Conservation (phyloP, 2,329 filamentous ascomycete species). For the Leptosphaerulina australis region DNA sequence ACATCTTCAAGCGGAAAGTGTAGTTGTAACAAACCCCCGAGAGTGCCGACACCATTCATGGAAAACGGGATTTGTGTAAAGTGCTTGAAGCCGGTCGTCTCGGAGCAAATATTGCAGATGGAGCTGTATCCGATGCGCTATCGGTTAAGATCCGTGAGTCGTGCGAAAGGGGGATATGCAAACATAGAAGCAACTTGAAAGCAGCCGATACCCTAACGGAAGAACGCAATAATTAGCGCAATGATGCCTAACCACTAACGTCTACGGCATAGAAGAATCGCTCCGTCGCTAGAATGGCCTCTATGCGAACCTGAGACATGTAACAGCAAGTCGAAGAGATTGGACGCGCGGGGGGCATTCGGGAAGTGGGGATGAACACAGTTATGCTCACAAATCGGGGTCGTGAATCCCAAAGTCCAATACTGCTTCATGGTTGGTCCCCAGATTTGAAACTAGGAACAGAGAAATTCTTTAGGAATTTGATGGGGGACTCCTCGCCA, state of each 20-base stretch:
- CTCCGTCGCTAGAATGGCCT: background rate
- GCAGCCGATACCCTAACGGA: background rate
- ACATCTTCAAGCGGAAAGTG: background rate
- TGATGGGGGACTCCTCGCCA: background rate
- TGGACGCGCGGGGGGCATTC: constrained; percentile 2
- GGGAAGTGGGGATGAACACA: constrained; percentile 6
- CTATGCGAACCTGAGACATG: background rate
- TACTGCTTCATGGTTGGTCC: constrained; percentile 7
- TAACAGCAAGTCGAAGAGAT: constrained; percentile 5
- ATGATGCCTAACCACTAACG: background rate
- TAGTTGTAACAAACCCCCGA: background rate
- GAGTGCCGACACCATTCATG: background rate
- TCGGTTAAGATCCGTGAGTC: background rate
- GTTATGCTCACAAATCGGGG: constrained; percentile 8
- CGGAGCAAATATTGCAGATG: background rate
- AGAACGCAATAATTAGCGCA: background rate
- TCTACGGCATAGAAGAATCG: constrained; percentile 1
- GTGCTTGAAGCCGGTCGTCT: background rate
- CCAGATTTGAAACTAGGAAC: constrained; percentile 1
- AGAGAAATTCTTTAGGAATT: background rate
- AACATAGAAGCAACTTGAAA: constrained; percentile 2
- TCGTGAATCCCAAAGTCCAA: background rate
- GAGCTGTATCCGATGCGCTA: constrained; percentile 1
- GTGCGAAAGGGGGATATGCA: background rate
- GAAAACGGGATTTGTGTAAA: background rate